Base-by-base conservation (phyloP, 192 early-diverging fungal species). In the Kickxella alabastrina region DNA sequence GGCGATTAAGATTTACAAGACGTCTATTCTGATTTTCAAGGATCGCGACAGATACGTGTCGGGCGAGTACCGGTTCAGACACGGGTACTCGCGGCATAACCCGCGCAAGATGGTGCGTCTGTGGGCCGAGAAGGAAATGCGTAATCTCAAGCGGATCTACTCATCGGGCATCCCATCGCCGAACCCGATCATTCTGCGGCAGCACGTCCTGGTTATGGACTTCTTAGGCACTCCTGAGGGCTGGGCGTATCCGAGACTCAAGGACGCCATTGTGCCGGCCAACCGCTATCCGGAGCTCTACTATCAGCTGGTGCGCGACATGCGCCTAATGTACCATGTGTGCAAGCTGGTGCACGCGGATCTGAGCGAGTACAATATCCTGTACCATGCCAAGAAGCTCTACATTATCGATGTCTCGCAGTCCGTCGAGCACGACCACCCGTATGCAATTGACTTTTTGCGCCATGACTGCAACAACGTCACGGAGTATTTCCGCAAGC, bases 81-180 rank as follows among this genome's bases (percentile, higher is more conserved):
- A 95, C 68, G 96, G 95, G 17, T 98, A 98, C 65, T 85, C 80
- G 51, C 88, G 89, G 55, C 85, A 85, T 64, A 97, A 98, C 61
- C 93, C 95, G 22, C 80, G 93, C 50, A 98, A 98, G 77, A 98
- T 98, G 95, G 93, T 98, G 49, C 88, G 92, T 67, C 67, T 93
- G 29, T 98, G 95, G 95, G 95, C 95, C 0, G 95, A 98, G 61
- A 98, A 98, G 75, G 93, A 98, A 67, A 95, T 98, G 93, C 81
- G 95, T 50, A 98, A 98, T 58, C 76, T 98, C 70, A 94, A 93
- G 59, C 86, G 95, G 44, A 62, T 98, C 32, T 80, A 87, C 42
- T 79, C 71, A 9, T 87, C 90, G 1, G 91, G 88, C 4, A 89
- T 98, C 18, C 88, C 89, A 10, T 93, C 88, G 52, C 95, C 95